A percentile compares a stretch with the other conserved stretches of the same genome.
These are phyloP conservation scores for Laburnicola sp. DNA, from an alignment of 2,329 filamentous ascomycete species.

Conservation along the genomic window DNA sequence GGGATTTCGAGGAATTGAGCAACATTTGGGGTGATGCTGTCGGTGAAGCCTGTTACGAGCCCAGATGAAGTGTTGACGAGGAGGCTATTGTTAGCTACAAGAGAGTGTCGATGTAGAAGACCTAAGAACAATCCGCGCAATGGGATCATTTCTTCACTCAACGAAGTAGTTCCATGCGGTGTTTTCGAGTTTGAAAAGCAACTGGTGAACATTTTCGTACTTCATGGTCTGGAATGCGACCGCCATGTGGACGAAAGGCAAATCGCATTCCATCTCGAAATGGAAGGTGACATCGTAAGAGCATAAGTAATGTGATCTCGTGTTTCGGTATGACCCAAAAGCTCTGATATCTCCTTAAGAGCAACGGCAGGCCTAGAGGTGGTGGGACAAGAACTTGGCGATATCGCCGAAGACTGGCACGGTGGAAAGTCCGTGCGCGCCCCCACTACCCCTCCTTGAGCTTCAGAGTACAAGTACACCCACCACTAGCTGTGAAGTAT, in stretches of 20 bases:
- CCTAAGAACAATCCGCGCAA: conserved; percentile 1
- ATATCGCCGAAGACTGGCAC: neutral
- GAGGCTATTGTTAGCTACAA: conserved; percentile 16
- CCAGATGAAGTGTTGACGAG: conserved; percentile 34
- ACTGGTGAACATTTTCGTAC: neutral
- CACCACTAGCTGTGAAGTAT: neutral
- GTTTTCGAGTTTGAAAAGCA: neutral
- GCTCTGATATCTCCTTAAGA: too few species aligned
- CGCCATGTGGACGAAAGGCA: too few species aligned
- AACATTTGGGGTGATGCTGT: conserved; percentile 41
- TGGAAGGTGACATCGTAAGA: too few species aligned
- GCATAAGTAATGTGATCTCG: too few species aligned
- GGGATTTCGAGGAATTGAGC: conserved; percentile 46
- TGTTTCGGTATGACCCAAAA: neutral
- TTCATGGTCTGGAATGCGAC: neutral
- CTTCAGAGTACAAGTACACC: neutral
- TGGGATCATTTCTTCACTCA: neutral
- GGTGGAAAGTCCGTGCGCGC: neutral
- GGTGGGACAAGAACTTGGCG: neutral
- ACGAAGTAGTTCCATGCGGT: neutral
- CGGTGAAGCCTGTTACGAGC: conserved; percentile 37
- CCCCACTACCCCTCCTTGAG: conserved; percentile 3
- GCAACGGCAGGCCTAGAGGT: neutral
- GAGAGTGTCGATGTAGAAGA: conserved; percentile 15
- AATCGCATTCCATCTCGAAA: too few species aligned